These are phyloP conservation scores for Emericellopsis terricola DNA, from an alignment of 495 filamentous ascomycete species.

Conservation along the genomic window DNA sequence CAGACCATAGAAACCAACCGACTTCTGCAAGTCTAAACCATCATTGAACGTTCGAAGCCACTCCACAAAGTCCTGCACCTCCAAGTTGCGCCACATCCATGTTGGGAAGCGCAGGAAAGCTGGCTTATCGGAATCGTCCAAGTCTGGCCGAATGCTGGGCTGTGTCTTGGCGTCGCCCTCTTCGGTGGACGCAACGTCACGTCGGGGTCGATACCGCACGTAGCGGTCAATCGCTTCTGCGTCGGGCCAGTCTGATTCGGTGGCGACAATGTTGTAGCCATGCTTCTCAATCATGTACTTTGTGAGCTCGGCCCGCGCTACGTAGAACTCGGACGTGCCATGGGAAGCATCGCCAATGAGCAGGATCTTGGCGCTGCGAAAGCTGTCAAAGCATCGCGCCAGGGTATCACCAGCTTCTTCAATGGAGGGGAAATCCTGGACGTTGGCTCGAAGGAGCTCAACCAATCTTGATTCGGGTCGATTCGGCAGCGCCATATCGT, in stretches of 20 bases:
- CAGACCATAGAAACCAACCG: constrained; percentile 33
- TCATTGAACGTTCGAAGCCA: constrained; percentile 34
- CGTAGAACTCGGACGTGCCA: constrained; percentile 42
- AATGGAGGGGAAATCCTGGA: not conserved
- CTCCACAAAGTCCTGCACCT: constrained; percentile 37
- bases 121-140: constrained; percentile 12
- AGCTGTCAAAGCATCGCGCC: constrained; percentile 19
- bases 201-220: constrained; percentile 20
- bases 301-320: constrained; percentile 35
- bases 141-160: constrained; percentile 9
- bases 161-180: constrained; percentile 5
- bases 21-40: constrained; percentile 11
- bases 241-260: constrained; percentile 44
- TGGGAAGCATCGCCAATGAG: constrained; percentile 40
- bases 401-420: not conserved
- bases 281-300: constrained; percentile 32
- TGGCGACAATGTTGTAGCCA: constrained; percentile 35
- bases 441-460: not conserved
- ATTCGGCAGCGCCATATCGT: not conserved
- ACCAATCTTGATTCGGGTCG: not conserved
- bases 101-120: constrained; percentile 36
- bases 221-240: constrained; percentile 38
- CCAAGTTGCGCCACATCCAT: constrained; percentile 44
- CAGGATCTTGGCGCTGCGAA: constrained; percentile 19
- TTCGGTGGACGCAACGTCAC: constrained; percentile 4